These are phyloP conservation scores for Panicum hallii DNA, from an alignment of 202 grass and related monocot species.

Conservation along the genomic window DNA sequence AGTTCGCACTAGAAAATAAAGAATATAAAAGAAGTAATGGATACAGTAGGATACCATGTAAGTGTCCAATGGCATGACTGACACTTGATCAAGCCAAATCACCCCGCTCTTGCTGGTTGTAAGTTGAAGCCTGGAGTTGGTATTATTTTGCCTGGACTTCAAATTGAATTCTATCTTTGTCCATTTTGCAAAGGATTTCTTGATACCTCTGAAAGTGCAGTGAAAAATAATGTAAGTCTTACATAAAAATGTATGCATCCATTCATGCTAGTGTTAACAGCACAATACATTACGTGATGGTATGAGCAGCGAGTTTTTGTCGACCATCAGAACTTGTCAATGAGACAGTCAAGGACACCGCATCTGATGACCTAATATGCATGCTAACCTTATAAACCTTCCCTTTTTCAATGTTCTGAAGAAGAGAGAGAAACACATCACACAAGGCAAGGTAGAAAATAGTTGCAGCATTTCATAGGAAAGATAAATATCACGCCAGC, in stretches of 20 bases:
- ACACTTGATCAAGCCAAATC: conserved; percentile 91
- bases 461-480: conserved; percentile 15
- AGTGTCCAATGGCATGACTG: conserved; percentile 75
- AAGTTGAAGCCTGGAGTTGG: conserved; percentile 76
- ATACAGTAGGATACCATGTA: conserved; percentile 64
- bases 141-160: conserved; percentile 60
- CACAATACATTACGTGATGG: conserved; percentile 63
- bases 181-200: conserved; percentile 65
- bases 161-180: conserved; percentile 76
- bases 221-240: conserved; percentile 21
- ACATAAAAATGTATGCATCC: conserved; percentile 19
- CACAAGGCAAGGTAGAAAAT: conserved; percentile 14
- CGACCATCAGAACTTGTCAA: conserved; percentile 82
- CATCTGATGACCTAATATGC: conserved; percentile 64
- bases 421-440: neutral
- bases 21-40: neutral
- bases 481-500: neutral
- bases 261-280: conserved; percentile 24
- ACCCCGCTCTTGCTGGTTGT: conserved; percentile 69
- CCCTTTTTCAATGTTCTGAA: conserved; percentile 80
- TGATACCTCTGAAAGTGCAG: conserved; percentile 58
- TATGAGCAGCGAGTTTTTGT: conserved; percentile 56
- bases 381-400: conserved; percentile 75
- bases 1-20: neutral
- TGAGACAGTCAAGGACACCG: conserved; percentile 66